phyloP scores from a whole-genome alignment of 306 rosid genomes.

The Amphicarpaea edgeworthii region DNA sequence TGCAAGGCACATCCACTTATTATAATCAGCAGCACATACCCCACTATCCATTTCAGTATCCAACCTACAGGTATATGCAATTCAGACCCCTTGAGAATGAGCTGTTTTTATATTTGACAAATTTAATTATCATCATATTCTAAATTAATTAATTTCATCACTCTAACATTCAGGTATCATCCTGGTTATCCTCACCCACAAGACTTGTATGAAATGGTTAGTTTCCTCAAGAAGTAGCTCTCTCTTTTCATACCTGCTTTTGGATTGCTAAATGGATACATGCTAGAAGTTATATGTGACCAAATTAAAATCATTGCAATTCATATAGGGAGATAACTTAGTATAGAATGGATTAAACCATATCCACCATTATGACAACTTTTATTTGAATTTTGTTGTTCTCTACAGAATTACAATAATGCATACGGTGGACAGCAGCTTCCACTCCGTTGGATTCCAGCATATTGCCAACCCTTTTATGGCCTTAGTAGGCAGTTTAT shows the following conservation, averaged over 20 bases:
- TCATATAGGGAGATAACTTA: background rate
- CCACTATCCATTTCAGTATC: slow-evolving; percentile 53
- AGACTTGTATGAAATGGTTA: slow-evolving; percentile 57
- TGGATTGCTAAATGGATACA: background rate
- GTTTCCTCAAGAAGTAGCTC: slow-evolving; percentile 40
- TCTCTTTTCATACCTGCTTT: slow-evolving; percentile 5
- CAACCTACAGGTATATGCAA: slow-evolving; percentile 60
- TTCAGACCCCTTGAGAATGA: background rate
- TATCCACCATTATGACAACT: background rate
- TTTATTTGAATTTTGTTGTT: slow-evolving; percentile 19
- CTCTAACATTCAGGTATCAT: slow-evolving; percentile 58
- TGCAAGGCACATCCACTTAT: slow-evolving; percentile 52
- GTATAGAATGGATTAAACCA: background rate
- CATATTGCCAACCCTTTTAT: slow-evolving; percentile 50
- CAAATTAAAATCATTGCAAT: slow-evolving; percentile 12
- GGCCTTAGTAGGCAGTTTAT: slow-evolving; percentile 43
- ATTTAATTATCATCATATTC: slow-evolving; percentile 35
- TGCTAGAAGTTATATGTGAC: background rate
- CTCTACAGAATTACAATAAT: slow-evolving; percentile 56
- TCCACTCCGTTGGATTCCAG: slow-evolving; percentile 48
- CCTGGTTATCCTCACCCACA: slow-evolving; percentile 64
- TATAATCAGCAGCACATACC: slow-evolving; percentile 57
- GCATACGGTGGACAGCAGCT: slow-evolving; percentile 59
- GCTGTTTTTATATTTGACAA: slow-evolving; percentile 1
- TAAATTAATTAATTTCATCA: slow-evolving; percentile 19